These are phyloP conservation scores for Halteria grandinella DNA, from an alignment of 73 alveolate species.

Conservation along the genomic window DNA sequence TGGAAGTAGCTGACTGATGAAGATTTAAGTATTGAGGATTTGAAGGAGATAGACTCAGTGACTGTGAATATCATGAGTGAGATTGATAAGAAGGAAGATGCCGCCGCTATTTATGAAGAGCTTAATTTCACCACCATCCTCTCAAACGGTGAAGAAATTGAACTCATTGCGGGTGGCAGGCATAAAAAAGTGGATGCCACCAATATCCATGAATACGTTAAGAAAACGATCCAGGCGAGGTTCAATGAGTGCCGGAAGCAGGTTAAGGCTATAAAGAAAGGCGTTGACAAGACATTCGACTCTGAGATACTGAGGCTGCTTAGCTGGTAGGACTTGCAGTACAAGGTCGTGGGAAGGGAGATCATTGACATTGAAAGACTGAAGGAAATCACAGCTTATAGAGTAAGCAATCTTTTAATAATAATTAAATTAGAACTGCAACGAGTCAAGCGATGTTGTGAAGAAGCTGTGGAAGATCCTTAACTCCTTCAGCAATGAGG, in stretches of 20 bases:
- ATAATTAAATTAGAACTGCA: conserved; percentile 54
- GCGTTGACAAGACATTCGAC: conserved; percentile 82
- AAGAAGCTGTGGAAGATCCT: conserved; percentile 83
- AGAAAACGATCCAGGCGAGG: conserved; percentile 71
- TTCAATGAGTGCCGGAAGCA: conserved; percentile 75
- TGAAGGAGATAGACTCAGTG: conserved; percentile 74
- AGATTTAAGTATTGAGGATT: conserved; percentile 70
- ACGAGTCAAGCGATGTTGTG: conserved; percentile 67
- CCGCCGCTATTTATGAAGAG: conserved; percentile 35
- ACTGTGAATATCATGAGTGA: conserved; percentile 66
- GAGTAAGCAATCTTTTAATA: conserved; percentile 28
- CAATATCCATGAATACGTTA: conserved; percentile 69
- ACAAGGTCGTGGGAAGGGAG: conserved; percentile 90
- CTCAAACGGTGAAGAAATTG: conserved; percentile 84
- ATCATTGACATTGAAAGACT: conserved; percentile 79
- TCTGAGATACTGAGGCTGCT: conserved; percentile 68
- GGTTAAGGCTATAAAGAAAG: conserved; percentile 76
- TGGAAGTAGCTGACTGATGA: conserved; percentile 88
- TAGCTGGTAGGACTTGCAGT: conserved; percentile 88
- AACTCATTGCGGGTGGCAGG: conserved; percentile 73
- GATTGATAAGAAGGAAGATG: conserved; percentile 33
- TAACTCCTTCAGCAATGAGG: conserved; percentile 72
- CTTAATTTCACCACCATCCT: conserved; percentile 76
- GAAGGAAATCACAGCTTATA: conserved; percentile 82
- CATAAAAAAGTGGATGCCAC: conserved; percentile 64